Conservation (phyloP, 2,329 filamentous ascomycete genomes). For the Gyromitra esculenta region DNA sequence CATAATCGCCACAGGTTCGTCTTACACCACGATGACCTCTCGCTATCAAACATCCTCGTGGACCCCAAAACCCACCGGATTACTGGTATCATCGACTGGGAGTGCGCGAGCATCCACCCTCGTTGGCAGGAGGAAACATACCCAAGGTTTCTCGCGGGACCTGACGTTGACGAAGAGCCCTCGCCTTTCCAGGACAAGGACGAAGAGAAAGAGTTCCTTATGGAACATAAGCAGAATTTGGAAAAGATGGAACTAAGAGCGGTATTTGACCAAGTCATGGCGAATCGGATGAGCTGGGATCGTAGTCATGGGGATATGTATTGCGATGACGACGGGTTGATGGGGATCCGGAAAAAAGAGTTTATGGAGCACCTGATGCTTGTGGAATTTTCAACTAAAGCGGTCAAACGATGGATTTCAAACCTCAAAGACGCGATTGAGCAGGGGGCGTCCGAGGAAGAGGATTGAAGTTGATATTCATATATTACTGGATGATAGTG, state of each 20-base stretch:
- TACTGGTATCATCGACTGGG: constrained; percentile 49
- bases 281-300: neutral
- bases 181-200: constrained; percentile 17
- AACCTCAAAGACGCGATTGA: neutral
- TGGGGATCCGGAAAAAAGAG: constrained; percentile 14
- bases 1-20: constrained; percentile 9
- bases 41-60: constrained; percentile 40
- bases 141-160: constrained; percentile 24
- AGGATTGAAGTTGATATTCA: neutral
- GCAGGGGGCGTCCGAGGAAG: neutral
- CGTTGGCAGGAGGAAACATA: constrained; percentile 30
- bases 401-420: constrained; percentile 16
- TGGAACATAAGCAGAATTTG: constrained; percentile 30
- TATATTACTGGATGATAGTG: neutral
- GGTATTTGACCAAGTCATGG: constrained; percentile 23
- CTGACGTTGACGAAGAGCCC: constrained; percentile 21
- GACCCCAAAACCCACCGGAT: constrained; percentile 20
- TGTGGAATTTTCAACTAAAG: constrained; percentile 13
- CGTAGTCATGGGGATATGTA: constrained; percentile 1
- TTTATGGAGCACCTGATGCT: constrained; percentile 19
- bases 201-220: constrained; percentile 5
- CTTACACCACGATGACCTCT: constrained; percentile 42
- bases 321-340: constrained; percentile 1
- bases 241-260: constrained; percentile 40
- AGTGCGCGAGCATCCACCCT: constrained; percentile 26